These are phyloP conservation scores for Lentinula guzmanii DNA, from an alignment of 768 basidiomycete genomes.

Conservation along the genomic window DNA sequence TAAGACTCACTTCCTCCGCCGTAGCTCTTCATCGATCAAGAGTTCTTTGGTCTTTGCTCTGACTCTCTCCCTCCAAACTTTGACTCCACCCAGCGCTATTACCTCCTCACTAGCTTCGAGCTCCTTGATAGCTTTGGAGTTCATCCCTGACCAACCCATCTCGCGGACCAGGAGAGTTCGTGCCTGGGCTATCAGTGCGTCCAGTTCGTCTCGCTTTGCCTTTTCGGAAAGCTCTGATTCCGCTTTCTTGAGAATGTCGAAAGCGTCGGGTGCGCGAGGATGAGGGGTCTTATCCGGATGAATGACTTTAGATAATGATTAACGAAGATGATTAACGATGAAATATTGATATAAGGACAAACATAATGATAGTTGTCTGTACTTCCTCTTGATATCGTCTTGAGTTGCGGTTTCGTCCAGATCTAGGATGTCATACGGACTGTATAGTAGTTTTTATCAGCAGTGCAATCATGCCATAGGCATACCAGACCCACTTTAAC, in stretches of 20 bases:
- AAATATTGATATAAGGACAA: conserved; percentile 19
- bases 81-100: not conserved
- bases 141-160: conserved; percentile 51
- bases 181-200: conserved; percentile 73
- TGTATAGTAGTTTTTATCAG: conserved; percentile 20
- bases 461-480: not conserved
- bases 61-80: conserved; percentile 27
- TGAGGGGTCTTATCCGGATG: conserved; percentile 98
- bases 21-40: conserved; percentile 85
- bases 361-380: conserved; percentile 82
- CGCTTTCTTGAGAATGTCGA: conserved; percentile 92
- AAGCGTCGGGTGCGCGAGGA: conserved; percentile 83
- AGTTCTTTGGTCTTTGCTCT: conserved; percentile 74
- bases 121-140: not conserved
- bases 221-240: conserved; percentile 79
- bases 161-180: conserved; percentile 61
- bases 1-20: conserved; percentile 67
- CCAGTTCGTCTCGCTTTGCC: conserved; percentile 73
- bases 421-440: conserved; percentile 92
- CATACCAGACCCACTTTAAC: conserved; percentile 64
- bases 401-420: conserved; percentile 63
- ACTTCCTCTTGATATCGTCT: conserved; percentile 87
- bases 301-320: conserved; percentile 54
- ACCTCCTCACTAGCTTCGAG: not conserved
- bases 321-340: not conserved